Evolutionary conservation across 1,284 basidiomycete genomes (phyloP).

Genomic region (Coniophora puteana): DNA sequence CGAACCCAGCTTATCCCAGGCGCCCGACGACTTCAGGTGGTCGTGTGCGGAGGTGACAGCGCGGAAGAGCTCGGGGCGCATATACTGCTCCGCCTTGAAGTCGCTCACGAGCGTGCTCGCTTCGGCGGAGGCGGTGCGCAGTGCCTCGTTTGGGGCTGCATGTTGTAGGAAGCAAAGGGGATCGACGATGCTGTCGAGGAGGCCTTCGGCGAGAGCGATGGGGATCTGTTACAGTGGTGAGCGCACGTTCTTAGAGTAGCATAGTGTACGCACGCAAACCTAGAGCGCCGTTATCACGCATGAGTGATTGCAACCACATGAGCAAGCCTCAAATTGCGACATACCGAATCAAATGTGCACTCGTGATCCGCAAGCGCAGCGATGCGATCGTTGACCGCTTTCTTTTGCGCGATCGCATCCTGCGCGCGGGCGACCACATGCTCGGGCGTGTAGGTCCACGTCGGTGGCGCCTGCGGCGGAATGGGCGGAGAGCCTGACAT

Average conservation of each 20-base stretch:
- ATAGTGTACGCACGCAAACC: too few species aligned
- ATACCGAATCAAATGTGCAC: conserved; percentile 51
- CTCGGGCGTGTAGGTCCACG: conserved; percentile 61
- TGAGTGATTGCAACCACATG: conserved; percentile 32
- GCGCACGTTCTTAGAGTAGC: too few species aligned
- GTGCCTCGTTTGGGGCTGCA: conserved; percentile 61
- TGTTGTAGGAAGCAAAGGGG: conserved; percentile 74
- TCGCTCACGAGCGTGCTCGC: conserved; percentile 62
- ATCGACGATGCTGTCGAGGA: conserved; percentile 45
- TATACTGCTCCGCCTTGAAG: conserved; percentile 61
- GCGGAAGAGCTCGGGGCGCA: conserved; percentile 70
- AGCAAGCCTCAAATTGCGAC: conserved; percentile 21
- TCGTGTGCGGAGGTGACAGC: conserved; percentile 64
- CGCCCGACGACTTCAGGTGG: conserved; percentile 53
- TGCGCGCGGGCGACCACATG: conserved; percentile 55
- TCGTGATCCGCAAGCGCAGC: conserved; percentile 50
- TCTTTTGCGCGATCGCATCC: conserved; percentile 52
- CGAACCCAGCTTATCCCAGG: conserved; percentile 48
- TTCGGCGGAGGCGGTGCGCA: conserved; percentile 68
- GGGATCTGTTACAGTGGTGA: conserved; percentile 27
- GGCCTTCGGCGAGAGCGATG: conserved; percentile 52
- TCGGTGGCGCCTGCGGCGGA: conserved; percentile 59
- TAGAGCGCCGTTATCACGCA: conserved; percentile 64
- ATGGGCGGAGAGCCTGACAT: too few species aligned
- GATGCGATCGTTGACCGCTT: conserved; percentile 52